Percentiles rank a stretch among this genome's conserved stretches.
phyloP scores from a whole-genome alignment of 148 eudicot species.

The Arctostaphylos glauca region DNA sequence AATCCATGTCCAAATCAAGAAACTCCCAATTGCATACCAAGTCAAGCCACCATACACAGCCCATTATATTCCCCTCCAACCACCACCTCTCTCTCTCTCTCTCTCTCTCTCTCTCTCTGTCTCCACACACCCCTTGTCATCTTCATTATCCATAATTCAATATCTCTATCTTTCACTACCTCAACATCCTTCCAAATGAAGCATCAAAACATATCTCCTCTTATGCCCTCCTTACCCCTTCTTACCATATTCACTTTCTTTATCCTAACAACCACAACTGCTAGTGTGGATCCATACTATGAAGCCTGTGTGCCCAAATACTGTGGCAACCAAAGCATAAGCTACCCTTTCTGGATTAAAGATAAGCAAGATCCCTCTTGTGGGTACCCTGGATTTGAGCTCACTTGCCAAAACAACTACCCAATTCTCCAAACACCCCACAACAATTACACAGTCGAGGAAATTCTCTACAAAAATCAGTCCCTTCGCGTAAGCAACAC shows the following conservation, averaged over 20 bases:
- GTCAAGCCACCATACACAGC: background rate
- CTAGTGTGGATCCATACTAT: constrained; percentile 22
- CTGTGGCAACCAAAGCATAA: constrained; percentile 39
- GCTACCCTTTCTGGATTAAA: constrained; percentile 41
- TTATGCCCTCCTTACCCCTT: constrained; percentile 10
- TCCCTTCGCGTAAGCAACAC: constrained; percentile 35
- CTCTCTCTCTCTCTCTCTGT: background rate
- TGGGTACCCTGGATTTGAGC: constrained; percentile 52
- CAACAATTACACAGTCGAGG: constrained; percentile 19
- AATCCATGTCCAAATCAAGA: background rate
- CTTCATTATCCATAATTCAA: background rate
- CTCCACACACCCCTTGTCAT: background rate
- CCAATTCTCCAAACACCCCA: constrained; percentile 30
- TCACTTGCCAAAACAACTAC: constrained; percentile 27
- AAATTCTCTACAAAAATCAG: constrained; percentile 27
- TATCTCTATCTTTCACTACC: background rate
- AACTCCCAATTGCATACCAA: background rate
- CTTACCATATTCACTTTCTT: constrained; percentile 13
- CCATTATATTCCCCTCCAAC: background rate
- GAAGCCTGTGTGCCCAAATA: constrained; percentile 26
- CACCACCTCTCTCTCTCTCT: too few species aligned
- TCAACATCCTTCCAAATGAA: constrained; percentile 11
- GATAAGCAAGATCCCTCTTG: constrained; percentile 35
- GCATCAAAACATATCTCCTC: constrained; percentile 3
- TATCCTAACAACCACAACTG: background rate